Evolutionary conservation across 352 stramenopile species (phyloP), one percentile per base, ranked within the genome.

Genomic region (Pythium oligandrum): DNA sequence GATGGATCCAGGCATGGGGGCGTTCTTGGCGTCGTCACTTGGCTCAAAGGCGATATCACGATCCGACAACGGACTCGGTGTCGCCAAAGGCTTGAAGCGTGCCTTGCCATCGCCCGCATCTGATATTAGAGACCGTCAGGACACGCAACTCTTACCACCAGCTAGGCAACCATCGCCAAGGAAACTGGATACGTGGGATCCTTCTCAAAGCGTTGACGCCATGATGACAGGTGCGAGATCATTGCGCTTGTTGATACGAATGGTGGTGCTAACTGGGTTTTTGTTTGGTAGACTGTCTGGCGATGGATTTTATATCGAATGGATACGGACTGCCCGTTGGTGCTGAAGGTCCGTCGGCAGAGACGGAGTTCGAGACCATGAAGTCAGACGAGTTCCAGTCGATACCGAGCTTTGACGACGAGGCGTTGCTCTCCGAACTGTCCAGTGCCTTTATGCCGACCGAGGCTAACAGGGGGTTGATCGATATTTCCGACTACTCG

Each of bases 401-500:
- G 43, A 51, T 69, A 46, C 33, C 70, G 39, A 31, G 68, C 35
- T 51, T 64, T 30, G 75, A 75, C 10, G 64, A 75, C 37, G 66
- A 66, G 33, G 30, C 49, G 5, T 63, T 78, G 53, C 42, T 67
- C 12, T 58, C 53, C 10, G 59, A 67, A 3, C 30, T 67, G 34
- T 42, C 53, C 3, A 58, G 40, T 34, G 26, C 60, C 1, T 31
- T 60, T 3, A 52, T 53, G n/a, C 59, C 53, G 17, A 31, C 4
- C 38, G 26, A 39, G 11, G 4, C n/a, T 35, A 12, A 12, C 54
- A 10, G 17, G 17, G 17, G 17, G 17, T 39, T 57, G 9, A 54
- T 82, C 10, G 61, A 73, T 43, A 91, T 94, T 34, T 86, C 76
- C 1, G 84, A 94, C 51, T 94, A 89, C 52, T 92, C 84, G 3